phyloP scores from a whole-genome alignment of 2,329 filamentous ascomycete species.

The Aciculosporium take region DNA sequence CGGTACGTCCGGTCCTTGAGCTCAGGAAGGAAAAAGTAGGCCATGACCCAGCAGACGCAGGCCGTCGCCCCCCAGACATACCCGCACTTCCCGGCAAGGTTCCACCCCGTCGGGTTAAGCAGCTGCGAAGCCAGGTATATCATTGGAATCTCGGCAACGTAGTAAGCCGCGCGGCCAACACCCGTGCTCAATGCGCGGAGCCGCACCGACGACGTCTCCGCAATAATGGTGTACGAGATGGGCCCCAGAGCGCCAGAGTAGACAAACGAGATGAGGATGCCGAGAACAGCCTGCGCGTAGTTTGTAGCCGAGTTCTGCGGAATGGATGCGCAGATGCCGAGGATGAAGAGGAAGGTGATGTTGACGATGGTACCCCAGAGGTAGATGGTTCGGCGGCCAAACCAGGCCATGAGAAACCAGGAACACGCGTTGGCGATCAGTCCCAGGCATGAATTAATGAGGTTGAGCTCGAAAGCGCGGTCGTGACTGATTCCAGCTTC shows the following conservation, averaged over 20 bases:
- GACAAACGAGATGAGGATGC: slow-evolving; percentile 25
- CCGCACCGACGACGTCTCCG: slow-evolving; percentile 28
- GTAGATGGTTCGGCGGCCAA: slow-evolving; percentile 26
- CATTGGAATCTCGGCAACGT: slow-evolving; percentile 27
- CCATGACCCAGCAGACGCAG: slow-evolving; percentile 19
- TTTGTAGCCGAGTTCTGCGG: slow-evolving; percentile 18
- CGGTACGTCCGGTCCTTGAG: slow-evolving; percentile 32
- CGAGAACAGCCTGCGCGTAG: slow-evolving; percentile 22
- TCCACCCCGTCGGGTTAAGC: slow-evolving; percentile 23
- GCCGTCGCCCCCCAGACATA: slow-evolving; percentile 31
- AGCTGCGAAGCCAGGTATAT: slow-evolving; percentile 25
- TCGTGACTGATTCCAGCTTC: slow-evolving; percentile 10
- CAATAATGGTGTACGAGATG: slow-evolving; percentile 25
- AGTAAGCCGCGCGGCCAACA: slow-evolving; percentile 25
- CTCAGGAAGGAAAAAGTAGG: slow-evolving; percentile 36
- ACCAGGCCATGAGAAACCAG: slow-evolving; percentile 21
- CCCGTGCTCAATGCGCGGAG: slow-evolving; percentile 25
- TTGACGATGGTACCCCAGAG: slow-evolving; percentile 22
- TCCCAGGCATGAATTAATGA: slow-evolving; percentile 15
- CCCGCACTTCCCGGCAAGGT: slow-evolving; percentile 30
- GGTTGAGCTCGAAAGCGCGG: slow-evolving; percentile 13
- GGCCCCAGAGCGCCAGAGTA: slow-evolving; percentile 24
- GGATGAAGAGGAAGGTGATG: slow-evolving; percentile 20
- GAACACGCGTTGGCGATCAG: slow-evolving; percentile 22
- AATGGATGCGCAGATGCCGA: slow-evolving; percentile 22